These are phyloP conservation scores for Metschnikowia bowlesiae DNA, from an alignment of 805 yeast species.

Conservation along the genomic window DNA sequence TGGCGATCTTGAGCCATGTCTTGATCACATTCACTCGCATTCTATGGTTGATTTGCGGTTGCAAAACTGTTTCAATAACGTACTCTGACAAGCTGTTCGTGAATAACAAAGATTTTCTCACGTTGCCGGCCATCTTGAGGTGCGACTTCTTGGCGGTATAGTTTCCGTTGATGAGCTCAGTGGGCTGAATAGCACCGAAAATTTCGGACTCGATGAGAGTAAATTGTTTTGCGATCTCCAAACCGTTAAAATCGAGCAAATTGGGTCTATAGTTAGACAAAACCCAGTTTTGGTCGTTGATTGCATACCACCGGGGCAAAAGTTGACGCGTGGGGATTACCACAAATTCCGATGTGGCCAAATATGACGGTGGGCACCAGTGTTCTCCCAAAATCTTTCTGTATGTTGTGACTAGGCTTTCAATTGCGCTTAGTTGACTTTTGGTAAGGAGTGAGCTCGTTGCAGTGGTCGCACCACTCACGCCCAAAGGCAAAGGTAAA, in stretches of 20 bases:
- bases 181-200: conserved; percentile 58
- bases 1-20: conserved; percentile 70
- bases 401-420: conserved; percentile 48
- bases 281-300: conserved; percentile 56
- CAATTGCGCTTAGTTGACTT: conserved; percentile 41
- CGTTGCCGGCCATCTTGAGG: conserved; percentile 57
- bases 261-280: conserved; percentile 50
- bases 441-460: conserved; percentile 36
- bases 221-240: conserved; percentile 73
- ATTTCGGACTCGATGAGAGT: conserved; percentile 68
- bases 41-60: conserved; percentile 45
- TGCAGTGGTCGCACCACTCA: conserved; percentile 40
- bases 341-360: conserved; percentile 27
- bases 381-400: conserved; percentile 48
- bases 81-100: conserved; percentile 70
- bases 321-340: conserved; percentile 32
- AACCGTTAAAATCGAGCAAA: conserved; percentile 56
- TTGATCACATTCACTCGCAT: conserved; percentile 53
- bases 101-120: conserved; percentile 56
- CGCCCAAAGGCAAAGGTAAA: conserved; percentile 40
- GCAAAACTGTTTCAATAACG: conserved; percentile 64
- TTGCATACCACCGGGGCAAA: conserved; percentile 44
- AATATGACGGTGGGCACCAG: conserved; percentile 38
- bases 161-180: conserved; percentile 63
- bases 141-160: conserved; percentile 57